phyloP scores from a whole-genome alignment of 441 rosid species.

The Daphne laureola region DNA sequence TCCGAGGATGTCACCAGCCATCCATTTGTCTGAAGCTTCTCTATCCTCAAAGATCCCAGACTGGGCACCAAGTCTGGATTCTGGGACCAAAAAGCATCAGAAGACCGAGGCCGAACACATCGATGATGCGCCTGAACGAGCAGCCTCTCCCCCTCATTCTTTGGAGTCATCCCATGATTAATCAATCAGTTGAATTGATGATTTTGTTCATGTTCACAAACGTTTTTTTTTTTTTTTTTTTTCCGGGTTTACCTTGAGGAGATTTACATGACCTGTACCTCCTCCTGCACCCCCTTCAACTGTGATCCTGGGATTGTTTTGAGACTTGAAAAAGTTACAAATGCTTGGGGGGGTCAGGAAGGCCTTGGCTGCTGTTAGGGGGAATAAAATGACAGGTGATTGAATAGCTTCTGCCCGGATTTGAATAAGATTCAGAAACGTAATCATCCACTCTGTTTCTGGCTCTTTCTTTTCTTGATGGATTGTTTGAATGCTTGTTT shows the following conservation, averaged over 20 bases:
- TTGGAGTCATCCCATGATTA: constrained; percentile 29
- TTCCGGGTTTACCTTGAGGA: constrained; percentile 13
- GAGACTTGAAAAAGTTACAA: constrained; percentile 13
- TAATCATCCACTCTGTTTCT: no score
- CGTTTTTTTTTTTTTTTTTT: constrained; percentile 10
- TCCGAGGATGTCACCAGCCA: constrained; percentile 30
- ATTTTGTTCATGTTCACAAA: constrained; percentile 11
- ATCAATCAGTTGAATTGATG: constrained; percentile 18
- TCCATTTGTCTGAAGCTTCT: constrained; percentile 26
- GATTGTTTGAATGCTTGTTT: no score
- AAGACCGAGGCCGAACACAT: constrained; percentile 21
- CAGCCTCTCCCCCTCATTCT: constrained; percentile 27
- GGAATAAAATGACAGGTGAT: constrained; percentile 45
- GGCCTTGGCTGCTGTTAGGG: constrained; percentile 31
- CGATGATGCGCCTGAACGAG: constrained; percentile 24
- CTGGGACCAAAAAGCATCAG: constrained; percentile 20
- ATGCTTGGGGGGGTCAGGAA: constrained; percentile 22
- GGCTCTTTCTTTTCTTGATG: no score
- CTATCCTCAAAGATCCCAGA: constrained; percentile 29
- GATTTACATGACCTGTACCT: constrained; percentile 14
- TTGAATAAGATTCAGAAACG: no score
- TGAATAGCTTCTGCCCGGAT: no score
- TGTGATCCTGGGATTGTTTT: constrained; percentile 22
- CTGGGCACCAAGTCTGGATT: constrained; percentile 24
- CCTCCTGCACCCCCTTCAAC: constrained; percentile 27